Percentiles rank a stretch among this genome's conserved stretches.
These are phyloP conservation scores for Alternaria tenuissima DNA, from an alignment of 2,329 filamentous ascomycete genomes.

Conservation along the genomic window DNA sequence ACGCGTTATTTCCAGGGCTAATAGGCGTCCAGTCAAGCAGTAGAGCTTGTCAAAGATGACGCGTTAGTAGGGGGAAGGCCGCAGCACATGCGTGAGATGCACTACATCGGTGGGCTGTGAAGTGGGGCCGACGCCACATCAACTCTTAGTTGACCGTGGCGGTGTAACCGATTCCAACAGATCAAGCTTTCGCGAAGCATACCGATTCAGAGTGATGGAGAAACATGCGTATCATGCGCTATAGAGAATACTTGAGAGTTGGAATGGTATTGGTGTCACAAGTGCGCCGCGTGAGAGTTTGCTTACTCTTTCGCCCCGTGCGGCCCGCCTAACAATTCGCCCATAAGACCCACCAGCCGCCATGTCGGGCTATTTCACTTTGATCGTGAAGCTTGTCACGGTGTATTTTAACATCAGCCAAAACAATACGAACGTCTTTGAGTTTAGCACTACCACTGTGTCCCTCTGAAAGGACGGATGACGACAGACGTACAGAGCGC, in stretches of 20 bases:
- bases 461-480: not conserved
- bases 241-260: not conserved
- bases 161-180: not conserved
- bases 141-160: not conserved
- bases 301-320: not conserved
- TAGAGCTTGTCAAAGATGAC: constrained; percentile 3
- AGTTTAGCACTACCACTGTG: too few relatives aligned
- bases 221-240: not conserved
- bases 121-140: constrained; percentile 17
- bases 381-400: not conserved
- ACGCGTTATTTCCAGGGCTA: constrained; percentile 7
- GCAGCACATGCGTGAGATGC: constrained; percentile 1
- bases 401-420: not conserved
- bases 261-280: too few relatives aligned
- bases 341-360: not conserved
- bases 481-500: not conserved
- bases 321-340: not conserved
- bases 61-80: not conserved
- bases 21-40: not conserved
- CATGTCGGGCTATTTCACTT: not conserved
- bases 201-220: not conserved
- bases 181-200: not conserved
- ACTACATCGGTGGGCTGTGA: not conserved
- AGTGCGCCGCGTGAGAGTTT: not conserved
- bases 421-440: not conserved